A percentile compares a stretch with the other conserved stretches of the same genome.
Evolutionary conservation across 192 early-diverging fungal species (phyloP).

Genomic region (Coemansia sp.): DNA sequence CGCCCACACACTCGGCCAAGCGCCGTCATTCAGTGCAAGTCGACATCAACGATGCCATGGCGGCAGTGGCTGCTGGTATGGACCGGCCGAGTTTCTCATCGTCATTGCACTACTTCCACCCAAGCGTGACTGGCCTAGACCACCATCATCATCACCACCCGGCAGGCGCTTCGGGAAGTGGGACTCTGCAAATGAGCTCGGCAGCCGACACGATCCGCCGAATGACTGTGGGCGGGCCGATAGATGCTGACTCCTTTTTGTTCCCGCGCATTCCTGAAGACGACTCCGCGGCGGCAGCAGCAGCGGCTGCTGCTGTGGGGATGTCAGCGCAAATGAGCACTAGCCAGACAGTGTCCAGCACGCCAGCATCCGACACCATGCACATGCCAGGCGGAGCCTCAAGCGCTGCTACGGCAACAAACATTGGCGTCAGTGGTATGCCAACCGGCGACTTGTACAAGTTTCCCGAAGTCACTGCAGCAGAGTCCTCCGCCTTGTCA

Average conservation of each 20-base stretch:
- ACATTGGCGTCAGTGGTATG: not conserved
- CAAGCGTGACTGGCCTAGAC: constrained; percentile 22
- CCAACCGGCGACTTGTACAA: constrained; percentile 10
- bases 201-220: constrained; percentile 42
- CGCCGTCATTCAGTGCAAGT: constrained; percentile 50
- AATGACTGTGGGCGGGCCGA: constrained; percentile 45
- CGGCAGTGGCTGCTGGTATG: constrained; percentile 34
- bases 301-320: constrained; percentile 18
- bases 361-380: not conserved
- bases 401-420: not conserved
- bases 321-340: constrained; percentile 27
- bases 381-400: not conserved
- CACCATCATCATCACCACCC: constrained; percentile 4
- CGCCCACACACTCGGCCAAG: constrained; percentile 41
- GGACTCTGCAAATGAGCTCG: constrained; percentile 19
- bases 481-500: not conserved
- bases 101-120: constrained; percentile 29
- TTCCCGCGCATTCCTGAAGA: constrained; percentile 52
- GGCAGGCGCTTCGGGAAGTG: not conserved
- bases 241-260: constrained; percentile 34
- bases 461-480: not conserved
- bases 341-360: constrained; percentile 1
- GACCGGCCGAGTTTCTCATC: constrained; percentile 35
- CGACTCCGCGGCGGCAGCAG: constrained; percentile 19
- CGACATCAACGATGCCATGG: constrained; percentile 47